These are phyloP conservation scores for Capillidium heterosporum DNA, from an alignment of 371 early-diverging fungal species.

Conservation along the genomic window DNA sequence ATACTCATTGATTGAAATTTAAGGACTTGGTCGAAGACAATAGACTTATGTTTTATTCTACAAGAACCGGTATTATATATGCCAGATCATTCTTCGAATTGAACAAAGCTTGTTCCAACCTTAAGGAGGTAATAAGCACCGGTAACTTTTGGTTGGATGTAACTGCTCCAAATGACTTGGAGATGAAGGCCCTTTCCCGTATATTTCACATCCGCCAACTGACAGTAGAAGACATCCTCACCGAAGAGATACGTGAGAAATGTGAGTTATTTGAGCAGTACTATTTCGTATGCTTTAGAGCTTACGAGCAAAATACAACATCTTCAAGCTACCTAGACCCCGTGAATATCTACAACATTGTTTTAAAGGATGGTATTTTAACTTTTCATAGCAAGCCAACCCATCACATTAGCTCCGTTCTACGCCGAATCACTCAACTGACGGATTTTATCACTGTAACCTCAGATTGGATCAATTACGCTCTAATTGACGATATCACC, in stretches of 20 bases:
- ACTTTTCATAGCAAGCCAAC: slow-evolving; percentile 59
- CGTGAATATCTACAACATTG: slow-evolving; percentile 60
- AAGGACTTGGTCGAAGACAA: slow-evolving; percentile 11
- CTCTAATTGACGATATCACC: slow-evolving; percentile 65
- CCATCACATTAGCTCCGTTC: slow-evolving; percentile 50
- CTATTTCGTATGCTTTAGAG: slow-evolving; percentile 74
- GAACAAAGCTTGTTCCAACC: background rate
- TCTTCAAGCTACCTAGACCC: slow-evolving; percentile 50
- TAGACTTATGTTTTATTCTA: slow-evolving; percentile 32
- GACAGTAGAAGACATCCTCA: slow-evolving; percentile 78
- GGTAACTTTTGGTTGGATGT: slow-evolving; percentile 79
- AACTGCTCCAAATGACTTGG: slow-evolving; percentile 51
- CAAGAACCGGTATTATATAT: slow-evolving; percentile 23
- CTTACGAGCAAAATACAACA: slow-evolving; percentile 45
- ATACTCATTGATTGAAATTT: background rate
- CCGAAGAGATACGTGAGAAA: slow-evolving; percentile 80
- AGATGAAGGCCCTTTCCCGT: slow-evolving; percentile 40
- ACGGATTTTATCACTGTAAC: slow-evolving; percentile 24
- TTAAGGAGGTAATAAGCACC: slow-evolving; percentile 16
- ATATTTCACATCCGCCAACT: slow-evolving; percentile 67
- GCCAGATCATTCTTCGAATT: slow-evolving; percentile 18
- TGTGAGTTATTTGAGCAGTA: slow-evolving; percentile 82
- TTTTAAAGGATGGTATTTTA: slow-evolving; percentile 56
- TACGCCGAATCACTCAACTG: slow-evolving; percentile 51
- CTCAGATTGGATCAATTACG: slow-evolving; percentile 77